Base-by-base conservation (phyloP, 2,329 filamentous ascomycete genomes). In the Pleurostoma richardsiae region DNA sequence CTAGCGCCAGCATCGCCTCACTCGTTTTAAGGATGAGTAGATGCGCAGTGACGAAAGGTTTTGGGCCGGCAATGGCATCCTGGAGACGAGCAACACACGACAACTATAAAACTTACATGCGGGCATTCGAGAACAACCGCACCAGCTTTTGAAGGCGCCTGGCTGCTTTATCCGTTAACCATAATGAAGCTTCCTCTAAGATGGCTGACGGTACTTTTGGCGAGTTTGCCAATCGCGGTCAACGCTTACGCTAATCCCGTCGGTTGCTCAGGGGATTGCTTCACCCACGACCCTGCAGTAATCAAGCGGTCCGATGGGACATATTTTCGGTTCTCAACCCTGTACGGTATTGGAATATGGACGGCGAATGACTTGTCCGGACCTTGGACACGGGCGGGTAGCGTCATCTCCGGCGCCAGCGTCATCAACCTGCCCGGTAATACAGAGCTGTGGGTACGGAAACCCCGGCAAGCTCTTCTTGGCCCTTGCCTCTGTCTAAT, bases 331-430 rank as follows among this genome's bases (percentile, higher is more conserved):
- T 69, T 69, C 54, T 62, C 59, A 2, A 70, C 67, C 3, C 57
- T 63, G 11, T 61, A 64, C 42, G 57, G 56, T 11, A 67, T 70
- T 47, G 61, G 60, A 11, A 61, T 69, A 31, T 58, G 57, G 29
- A 65, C 59, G 4, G 59, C 66, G 4, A 48, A 55, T 1, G 46
- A 48, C 39, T 52, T 70, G 3, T 51, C 59, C 2, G 67, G 67
- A 0, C 63, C 67, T 10, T 76, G 72, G 72, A 68, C 62, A 1
- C 66, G 66, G 51, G 53, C 61, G 27, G 71, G 71, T 26, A 59
- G 64, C n/a, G 70, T 62, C 4, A 47, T 74, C 29, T 62, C 68
- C 1, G 36, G 42, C 19, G 65, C 65, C 4, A 69, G 67, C 42
- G 65, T 55, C 40, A 73, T 74, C 43, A 57, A 67, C 49, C 55